Evolutionary conservation across 1,139 yeast genomes (phyloP).

Genomic region (Yarrowia galli): DNA sequence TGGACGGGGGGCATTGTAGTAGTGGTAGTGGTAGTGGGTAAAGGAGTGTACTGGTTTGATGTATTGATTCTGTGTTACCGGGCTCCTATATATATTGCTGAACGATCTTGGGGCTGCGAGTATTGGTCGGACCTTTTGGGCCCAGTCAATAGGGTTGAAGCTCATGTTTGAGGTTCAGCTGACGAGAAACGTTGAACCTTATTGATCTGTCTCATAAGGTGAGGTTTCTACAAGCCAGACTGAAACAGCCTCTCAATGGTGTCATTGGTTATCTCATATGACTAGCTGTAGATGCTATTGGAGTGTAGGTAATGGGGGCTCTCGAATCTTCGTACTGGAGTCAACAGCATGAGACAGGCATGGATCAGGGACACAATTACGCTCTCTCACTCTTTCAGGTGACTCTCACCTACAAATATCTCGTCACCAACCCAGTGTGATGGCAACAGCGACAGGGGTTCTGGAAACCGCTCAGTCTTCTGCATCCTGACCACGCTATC

Average conservation of each 20-base stretch:
- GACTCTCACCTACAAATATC: no score
- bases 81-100: not conserved
- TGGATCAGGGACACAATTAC: no score
- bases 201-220: not conserved
- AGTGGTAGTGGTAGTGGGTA: not conserved
- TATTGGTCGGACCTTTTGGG: not conserved
- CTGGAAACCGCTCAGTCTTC: not conserved
- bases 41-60: not conserved
- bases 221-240: not conserved
- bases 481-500: not conserved
- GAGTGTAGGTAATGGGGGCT: no score
- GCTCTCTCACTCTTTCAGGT: no score
- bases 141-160: not conserved
- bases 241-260: not conserved
- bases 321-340: no score
- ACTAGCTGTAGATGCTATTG: not conserved
- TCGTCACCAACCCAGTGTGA: not conserved
- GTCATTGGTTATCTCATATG: not conserved
- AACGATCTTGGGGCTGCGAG: not conserved
- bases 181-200: not conserved
- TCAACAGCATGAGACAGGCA: no score
- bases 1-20: slow-evolving; percentile 7
- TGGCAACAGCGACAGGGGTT: no score
- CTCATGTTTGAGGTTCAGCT: not conserved
- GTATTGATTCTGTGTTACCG: no score